Evolutionary conservation across 1,139 yeast species (phyloP).

Genomic region (Sugiyamaella castrensis): DNA sequence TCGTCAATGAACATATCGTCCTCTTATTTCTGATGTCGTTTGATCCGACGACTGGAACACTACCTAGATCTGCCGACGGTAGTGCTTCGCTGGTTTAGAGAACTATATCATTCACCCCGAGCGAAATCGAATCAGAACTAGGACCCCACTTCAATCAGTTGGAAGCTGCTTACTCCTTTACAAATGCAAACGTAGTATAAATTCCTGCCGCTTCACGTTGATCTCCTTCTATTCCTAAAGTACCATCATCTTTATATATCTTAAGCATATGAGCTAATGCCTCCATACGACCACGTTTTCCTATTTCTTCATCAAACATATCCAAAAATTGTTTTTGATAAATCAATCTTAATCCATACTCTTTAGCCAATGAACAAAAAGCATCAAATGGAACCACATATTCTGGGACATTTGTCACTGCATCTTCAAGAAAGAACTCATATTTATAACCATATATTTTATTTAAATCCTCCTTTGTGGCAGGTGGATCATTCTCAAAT

Average conservation of each 20-base stretch:
- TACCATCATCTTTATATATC: constrained; percentile 57
- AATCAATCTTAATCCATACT: constrained; percentile 69
- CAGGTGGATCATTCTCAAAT: constrained; percentile 73
- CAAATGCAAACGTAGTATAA: constrained; percentile 77
- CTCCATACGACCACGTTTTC: constrained; percentile 52
- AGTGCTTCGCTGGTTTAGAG: too few species aligned
- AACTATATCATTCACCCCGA: too few species aligned
- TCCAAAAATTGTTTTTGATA: constrained; percentile 78
- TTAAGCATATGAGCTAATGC: constrained; percentile 52
- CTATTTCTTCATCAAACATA: constrained; percentile 73
- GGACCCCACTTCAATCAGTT: too few species aligned
- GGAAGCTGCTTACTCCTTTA: constrained; percentile 47
- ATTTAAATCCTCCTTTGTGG: constrained; percentile 58
- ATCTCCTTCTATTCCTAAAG: constrained; percentile 82
- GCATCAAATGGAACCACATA: constrained; percentile 96
- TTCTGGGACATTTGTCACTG: constrained; percentile 95
- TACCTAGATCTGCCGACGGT: too few species aligned
- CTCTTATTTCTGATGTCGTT: too few species aligned
- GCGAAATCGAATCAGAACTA: too few species aligned
- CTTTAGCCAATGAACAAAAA: constrained; percentile 77
- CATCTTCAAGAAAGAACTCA: constrained; percentile 79
- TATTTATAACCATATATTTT: constrained; percentile 84
- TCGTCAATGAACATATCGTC: too few species aligned
- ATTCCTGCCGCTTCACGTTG: constrained; percentile 90
- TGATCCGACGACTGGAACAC: too few species aligned